Percentiles rank a stretch among this genome's conserved stretches.
Conservation (phyloP, 495 filamentous ascomycete species). For the Penicilliopsis zonata region DNA sequence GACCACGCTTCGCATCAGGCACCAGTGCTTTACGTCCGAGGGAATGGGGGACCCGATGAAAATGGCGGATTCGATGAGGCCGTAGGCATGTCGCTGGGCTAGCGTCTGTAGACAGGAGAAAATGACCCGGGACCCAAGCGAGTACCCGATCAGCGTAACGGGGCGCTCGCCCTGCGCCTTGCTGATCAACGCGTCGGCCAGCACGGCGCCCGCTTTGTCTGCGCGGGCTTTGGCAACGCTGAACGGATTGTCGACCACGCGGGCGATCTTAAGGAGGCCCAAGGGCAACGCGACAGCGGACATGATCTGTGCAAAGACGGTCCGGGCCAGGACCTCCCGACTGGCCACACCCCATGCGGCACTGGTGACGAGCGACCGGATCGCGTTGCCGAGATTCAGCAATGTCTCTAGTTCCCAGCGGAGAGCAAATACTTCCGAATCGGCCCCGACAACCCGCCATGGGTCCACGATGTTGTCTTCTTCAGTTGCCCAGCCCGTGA, state of each 20-base stretch:
- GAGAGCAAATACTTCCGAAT: slow-evolving; percentile 71
- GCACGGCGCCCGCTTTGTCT: slow-evolving; percentile 75
- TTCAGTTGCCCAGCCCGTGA: slow-evolving; percentile 70
- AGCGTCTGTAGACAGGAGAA: slow-evolving; percentile 69
- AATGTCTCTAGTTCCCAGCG: slow-evolving; percentile 74
- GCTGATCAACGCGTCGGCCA: slow-evolving; percentile 82
- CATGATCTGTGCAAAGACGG: slow-evolving; percentile 61
- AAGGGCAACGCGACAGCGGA: slow-evolving; percentile 66
- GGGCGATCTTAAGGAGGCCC: slow-evolving; percentile 63
- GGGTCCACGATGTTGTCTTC: slow-evolving; percentile 57
- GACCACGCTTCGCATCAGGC: slow-evolving; percentile 57
- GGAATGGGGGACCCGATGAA: slow-evolving; percentile 77
- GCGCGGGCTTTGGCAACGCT: slow-evolving; percentile 66
- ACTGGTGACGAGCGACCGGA: slow-evolving; percentile 62
- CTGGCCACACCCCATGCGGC: slow-evolving; percentile 69
- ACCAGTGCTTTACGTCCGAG: slow-evolving; percentile 51
- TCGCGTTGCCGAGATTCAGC: slow-evolving; percentile 61
- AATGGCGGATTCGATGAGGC: slow-evolving; percentile 73
- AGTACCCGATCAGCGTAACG: slow-evolving; percentile 80
- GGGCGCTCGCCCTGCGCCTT: slow-evolving; percentile 82
- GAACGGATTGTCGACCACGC: slow-evolving; percentile 85
- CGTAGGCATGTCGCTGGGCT: slow-evolving; percentile 68
- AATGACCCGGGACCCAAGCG: slow-evolving; percentile 80
- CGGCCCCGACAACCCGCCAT: slow-evolving; percentile 60
- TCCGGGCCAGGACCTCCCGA: slow-evolving; percentile 62